These are phyloP conservation scores for Candida pseudoviswanathii DNA, from an alignment of 1,139 yeast genomes.

Conservation along the genomic window DNA sequence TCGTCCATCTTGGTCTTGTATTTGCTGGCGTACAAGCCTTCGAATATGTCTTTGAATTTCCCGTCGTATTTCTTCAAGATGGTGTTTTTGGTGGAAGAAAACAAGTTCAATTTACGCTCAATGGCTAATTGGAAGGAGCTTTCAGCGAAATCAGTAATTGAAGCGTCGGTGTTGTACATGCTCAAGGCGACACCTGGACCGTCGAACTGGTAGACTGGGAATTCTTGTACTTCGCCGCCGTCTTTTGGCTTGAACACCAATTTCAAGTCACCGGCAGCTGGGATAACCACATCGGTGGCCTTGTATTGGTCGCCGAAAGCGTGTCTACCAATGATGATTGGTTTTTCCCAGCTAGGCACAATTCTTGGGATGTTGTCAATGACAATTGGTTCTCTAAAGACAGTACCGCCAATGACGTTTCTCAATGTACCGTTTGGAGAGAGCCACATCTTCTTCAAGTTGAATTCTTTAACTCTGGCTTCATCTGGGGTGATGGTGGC, in stretches of 20 bases:
- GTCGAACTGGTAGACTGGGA: slow-evolving; percentile 70
- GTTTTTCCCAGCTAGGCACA: slow-evolving; percentile 92
- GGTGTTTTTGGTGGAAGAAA: slow-evolving; percentile 90
- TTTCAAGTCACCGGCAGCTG: slow-evolving; percentile 77
- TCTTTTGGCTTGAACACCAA: slow-evolving; percentile 79
- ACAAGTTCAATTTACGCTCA: slow-evolving; percentile 74
- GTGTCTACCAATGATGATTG: slow-evolving; percentile 95
- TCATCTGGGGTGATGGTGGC: slow-evolving; percentile 99
- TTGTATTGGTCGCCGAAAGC: slow-evolving; percentile 97
- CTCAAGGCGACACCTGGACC: slow-evolving; percentile 86
- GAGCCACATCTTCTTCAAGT: slow-evolving; percentile 93
- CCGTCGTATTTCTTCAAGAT: slow-evolving; percentile 94
- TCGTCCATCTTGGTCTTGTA: slow-evolving; percentile 74
- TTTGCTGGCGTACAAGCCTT: slow-evolving; percentile 69
- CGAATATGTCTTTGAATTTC: slow-evolving; percentile 90
- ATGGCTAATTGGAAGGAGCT: slow-evolving; percentile 89
- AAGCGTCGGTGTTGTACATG: slow-evolving; percentile 94
- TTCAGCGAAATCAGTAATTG: slow-evolving; percentile 87
- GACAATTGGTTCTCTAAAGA: slow-evolving; percentile 94
- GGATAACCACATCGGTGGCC: slow-evolving; percentile 82
- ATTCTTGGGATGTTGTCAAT: slow-evolving; percentile 86
- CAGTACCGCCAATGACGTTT: slow-evolving; percentile 93
- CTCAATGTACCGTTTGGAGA: slow-evolving; percentile 97
- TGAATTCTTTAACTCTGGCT: slow-evolving; percentile 87
- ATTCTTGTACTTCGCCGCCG: slow-evolving; percentile 55